Conservation (phyloP, 2,329 filamentous ascomycete species). For the Penicillium sp. region DNA sequence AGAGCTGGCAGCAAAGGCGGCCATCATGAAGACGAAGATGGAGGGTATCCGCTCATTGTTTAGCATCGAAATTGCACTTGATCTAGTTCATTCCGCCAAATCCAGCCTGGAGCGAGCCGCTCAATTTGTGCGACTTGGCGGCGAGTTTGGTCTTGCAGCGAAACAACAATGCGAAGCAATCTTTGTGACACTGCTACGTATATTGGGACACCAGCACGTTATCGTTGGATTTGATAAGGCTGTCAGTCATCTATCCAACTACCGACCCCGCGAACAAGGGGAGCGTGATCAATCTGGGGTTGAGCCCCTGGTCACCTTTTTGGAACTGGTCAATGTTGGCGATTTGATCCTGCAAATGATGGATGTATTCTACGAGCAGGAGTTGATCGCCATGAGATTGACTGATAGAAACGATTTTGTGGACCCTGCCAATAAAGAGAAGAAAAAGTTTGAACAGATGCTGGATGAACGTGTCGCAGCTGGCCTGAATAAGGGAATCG, state of each 20-base stretch:
- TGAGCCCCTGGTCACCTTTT: conserved; percentile 88
- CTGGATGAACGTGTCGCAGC: conserved; percentile 94
- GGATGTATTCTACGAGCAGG: conserved; percentile 97
- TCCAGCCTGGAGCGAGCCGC: conserved; percentile 80
- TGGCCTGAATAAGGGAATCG: conserved; percentile 94
- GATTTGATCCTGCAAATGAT: conserved; percentile 99
- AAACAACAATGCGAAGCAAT: conserved; percentile 86
- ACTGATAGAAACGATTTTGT: conserved; percentile 93
- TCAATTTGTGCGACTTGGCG: conserved; percentile 76
- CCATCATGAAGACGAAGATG: conserved; percentile 89
- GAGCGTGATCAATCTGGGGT: conserved; percentile 71
- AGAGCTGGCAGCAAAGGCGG: conserved; percentile 94
- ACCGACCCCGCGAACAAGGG: conserved; percentile 74
- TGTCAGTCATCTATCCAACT: conserved; percentile 83
- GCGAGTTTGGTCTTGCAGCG: conserved; percentile 77
- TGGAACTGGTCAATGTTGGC: conserved; percentile 96
- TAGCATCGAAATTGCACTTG: conserved; percentile 91
- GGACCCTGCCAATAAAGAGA: conserved; percentile 85
- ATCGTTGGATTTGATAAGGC: conserved; percentile 93
- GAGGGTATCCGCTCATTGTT: conserved; percentile 95
- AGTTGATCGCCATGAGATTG: conserved; percentile 77
- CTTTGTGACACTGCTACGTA: conserved; percentile 79
- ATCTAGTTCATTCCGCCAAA: conserved; percentile 85
- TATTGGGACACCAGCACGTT: conserved; percentile 82
- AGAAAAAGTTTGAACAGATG: conserved; percentile 99